phyloP scores from a whole-genome alignment of 176 grass and related monocot genomes.

The Puya raimondii region DNA sequence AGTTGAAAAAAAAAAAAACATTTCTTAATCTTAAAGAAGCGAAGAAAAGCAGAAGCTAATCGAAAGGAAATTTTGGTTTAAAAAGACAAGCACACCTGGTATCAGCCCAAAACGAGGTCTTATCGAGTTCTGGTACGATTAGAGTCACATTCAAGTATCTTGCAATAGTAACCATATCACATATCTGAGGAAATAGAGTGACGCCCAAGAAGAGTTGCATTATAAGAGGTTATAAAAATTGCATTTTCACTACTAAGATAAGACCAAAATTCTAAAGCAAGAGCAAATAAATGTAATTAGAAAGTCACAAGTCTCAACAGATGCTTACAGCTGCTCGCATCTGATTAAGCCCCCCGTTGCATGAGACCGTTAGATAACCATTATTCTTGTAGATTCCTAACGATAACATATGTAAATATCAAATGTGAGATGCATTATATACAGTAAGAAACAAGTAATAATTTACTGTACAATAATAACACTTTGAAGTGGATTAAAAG shows the following conservation, averaged over 20 bases:
- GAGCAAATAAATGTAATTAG: background rate
- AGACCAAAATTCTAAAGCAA: background rate
- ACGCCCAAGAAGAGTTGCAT: conserved; percentile 1
- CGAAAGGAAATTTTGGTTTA: background rate
- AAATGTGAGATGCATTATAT: background rate
- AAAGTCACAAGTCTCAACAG: background rate
- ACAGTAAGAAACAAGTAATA: background rate
- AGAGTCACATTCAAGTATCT: conserved; percentile 91
- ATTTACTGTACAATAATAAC: background rate
- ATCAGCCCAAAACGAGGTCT: conserved; percentile 92
- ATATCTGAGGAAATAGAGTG: conserved; percentile 51
- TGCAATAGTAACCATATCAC: conserved; percentile 95
- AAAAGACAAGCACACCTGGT: conserved; percentile 38
- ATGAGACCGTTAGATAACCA: conserved; percentile 88
- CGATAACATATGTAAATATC: background rate
- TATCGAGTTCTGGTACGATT: conserved; percentile 81
- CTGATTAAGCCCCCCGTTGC: conserved; percentile 97
- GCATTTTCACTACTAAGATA: background rate
- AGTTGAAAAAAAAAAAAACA: background rate
- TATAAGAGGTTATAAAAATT: background rate
- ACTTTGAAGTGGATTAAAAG: background rate
- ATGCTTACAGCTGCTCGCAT: conserved; percentile 86
- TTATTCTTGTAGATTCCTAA: conserved; percentile 86
- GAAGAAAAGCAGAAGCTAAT: background rate
- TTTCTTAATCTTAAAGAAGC: background rate